phyloP scores from a whole-genome alignment of 106 monocot species.

The Acorus calamus region DNA sequence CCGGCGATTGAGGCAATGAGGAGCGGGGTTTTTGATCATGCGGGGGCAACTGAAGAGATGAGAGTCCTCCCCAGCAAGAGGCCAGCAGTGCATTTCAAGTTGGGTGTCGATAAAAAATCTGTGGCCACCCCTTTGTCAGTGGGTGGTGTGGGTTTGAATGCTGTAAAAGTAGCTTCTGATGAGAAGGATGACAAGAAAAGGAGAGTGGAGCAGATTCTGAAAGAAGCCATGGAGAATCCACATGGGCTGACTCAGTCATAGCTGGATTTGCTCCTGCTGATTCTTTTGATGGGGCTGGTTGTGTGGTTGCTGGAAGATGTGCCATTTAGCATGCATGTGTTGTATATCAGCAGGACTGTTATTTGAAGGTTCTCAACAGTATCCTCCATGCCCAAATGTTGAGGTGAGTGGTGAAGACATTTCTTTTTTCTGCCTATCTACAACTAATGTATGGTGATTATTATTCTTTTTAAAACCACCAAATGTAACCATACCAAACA shows the following conservation, averaged over 20 bases:
- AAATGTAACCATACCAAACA: too few relatives aligned
- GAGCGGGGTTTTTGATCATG: slow-evolving; percentile 25
- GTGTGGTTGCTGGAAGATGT: too few relatives aligned
- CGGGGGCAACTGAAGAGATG: not conserved
- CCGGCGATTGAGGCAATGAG: slow-evolving; percentile 59
- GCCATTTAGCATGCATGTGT: too few relatives aligned
- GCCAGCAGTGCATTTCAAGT: slow-evolving; percentile 48
- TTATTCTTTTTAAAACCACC: too few relatives aligned
- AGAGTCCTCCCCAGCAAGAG: slow-evolving; percentile 40
- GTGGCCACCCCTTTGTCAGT: slow-evolving; percentile 22
- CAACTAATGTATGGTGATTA: too few relatives aligned
- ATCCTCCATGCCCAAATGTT: slow-evolving; percentile 15
- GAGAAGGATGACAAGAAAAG: slow-evolving; percentile 90
- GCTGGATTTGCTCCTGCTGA: not conserved
- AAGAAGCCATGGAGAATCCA: slow-evolving; percentile 89
- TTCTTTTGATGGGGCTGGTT: too few relatives aligned
- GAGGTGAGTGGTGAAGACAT: slow-evolving; percentile 23
- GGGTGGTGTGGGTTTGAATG: slow-evolving; percentile 5
- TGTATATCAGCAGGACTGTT: slow-evolving; percentile 4
- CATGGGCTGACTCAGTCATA: slow-evolving; percentile 63
- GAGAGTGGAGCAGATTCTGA: slow-evolving; percentile 80
- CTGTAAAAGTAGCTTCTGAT: slow-evolving; percentile 34
- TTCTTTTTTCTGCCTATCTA: not conserved
- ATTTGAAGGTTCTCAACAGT: slow-evolving; percentile 14
- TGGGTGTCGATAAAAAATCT: slow-evolving; percentile 68